A percentile compares a stretch with the other conserved stretches of the same genome.
Evolutionary conservation across 345 rosid genomes (phyloP).

Genomic region (Murraya koenigii): DNA sequence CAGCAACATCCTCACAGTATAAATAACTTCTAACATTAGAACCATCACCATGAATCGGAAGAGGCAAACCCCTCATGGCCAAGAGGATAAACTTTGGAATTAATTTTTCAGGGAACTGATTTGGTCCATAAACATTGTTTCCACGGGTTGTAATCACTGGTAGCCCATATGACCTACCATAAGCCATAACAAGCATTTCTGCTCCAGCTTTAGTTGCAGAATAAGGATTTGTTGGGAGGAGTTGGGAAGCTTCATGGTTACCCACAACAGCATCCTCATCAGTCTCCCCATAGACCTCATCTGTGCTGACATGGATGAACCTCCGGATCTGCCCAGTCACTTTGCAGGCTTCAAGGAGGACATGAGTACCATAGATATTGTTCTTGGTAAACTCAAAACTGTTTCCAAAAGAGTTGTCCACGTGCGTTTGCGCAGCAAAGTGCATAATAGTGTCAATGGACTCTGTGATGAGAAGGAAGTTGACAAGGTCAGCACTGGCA

Average conservation of each 20-base stretch:
- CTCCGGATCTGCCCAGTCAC: constrained; percentile 60
- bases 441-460: constrained; percentile 76
- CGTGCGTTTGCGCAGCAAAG: constrained; percentile 75
- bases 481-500: constrained; percentile 69
- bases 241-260: constrained; percentile 71
- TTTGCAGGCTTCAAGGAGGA: constrained; percentile 67
- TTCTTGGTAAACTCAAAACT: constrained; percentile 74
- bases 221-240: constrained; percentile 66
- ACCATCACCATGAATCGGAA: constrained; percentile 72
- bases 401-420: constrained; percentile 68
- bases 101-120: constrained; percentile 60
- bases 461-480: constrained; percentile 60
- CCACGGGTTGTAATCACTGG: constrained; percentile 74
- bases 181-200: constrained; percentile 77
- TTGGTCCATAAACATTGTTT: constrained; percentile 69
- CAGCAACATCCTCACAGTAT: constrained; percentile 71
- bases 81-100: constrained; percentile 66
- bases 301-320: constrained; percentile 74
- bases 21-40: constrained; percentile 62
- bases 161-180: constrained; percentile 62
- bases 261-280: constrained; percentile 73
- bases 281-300: constrained; percentile 72
- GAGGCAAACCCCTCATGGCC: constrained; percentile 60
- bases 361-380: constrained; percentile 70
- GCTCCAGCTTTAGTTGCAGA: constrained; percentile 77